These are phyloP conservation scores for Cytospora chrysosperma DNA, from an alignment of 2,329 filamentous ascomycete genomes.

Conservation along the genomic window DNA sequence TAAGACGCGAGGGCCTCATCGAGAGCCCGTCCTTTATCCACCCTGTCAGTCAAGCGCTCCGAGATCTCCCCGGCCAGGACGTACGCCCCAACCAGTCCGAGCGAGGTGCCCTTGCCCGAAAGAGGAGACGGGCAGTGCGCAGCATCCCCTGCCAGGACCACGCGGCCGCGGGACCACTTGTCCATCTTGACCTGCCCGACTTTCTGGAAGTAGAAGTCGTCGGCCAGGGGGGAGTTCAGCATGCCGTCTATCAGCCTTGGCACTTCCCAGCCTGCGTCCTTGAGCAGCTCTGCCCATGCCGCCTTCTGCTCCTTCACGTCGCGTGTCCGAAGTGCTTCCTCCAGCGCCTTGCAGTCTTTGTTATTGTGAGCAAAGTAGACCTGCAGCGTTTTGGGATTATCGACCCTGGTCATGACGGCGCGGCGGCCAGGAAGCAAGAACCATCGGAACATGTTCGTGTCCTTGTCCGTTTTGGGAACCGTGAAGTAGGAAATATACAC, in stretches of 20 bases:
- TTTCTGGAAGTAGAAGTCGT: conserved; percentile 48
- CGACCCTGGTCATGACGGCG: conserved; percentile 39
- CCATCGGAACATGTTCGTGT: background rate
- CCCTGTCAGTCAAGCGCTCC: conserved; percentile 27
- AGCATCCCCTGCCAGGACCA: conserved; percentile 55
- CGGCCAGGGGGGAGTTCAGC: conserved; percentile 28
- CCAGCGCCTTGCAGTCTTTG: conserved; percentile 4
- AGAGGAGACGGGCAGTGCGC: conserved; percentile 48
- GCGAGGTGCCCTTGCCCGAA: conserved; percentile 52
- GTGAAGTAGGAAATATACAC: conserved; percentile 29
- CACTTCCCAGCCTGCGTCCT: conserved; percentile 43
- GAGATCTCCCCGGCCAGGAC: conserved; percentile 55
- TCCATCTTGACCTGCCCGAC: conserved; percentile 46
- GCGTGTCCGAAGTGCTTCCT: conserved; percentile 8
- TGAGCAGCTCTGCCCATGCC: conserved; percentile 10
- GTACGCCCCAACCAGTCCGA: conserved; percentile 51
- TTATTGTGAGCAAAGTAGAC: conserved; percentile 16
- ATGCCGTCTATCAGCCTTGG: conserved; percentile 44
- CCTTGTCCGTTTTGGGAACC: conserved; percentile 13
- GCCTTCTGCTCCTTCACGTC: conserved; percentile 17
- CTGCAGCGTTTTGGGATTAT: conserved; percentile 35
- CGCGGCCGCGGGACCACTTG: conserved; percentile 45
- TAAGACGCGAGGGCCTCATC: conserved; percentile 41
- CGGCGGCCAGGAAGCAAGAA: conserved; percentile 32
- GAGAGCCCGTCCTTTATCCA: conserved; percentile 27